Conservation (phyloP, 106 monocot species). For the Gastrodia elata region DNA sequence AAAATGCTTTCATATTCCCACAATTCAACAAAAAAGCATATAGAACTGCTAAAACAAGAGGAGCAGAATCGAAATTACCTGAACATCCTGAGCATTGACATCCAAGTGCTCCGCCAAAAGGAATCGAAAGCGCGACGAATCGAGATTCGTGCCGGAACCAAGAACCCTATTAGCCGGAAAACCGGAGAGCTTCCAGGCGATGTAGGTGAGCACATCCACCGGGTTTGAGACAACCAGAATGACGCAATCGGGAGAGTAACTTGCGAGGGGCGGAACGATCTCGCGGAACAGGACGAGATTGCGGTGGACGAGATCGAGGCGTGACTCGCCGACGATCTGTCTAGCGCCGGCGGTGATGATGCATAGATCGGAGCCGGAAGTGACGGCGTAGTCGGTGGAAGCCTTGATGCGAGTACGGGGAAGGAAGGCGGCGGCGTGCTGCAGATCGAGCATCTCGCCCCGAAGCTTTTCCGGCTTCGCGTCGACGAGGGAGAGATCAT, state of each 20-base stretch:
- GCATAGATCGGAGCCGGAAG: slow-evolving; percentile 54
- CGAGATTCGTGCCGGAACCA: slow-evolving; percentile 84
- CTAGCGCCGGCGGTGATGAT: slow-evolving; percentile 81
- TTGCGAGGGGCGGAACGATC: slow-evolving; percentile 56
- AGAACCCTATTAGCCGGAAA: slow-evolving; percentile 78
- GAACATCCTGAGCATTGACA: slow-evolving; percentile 75
- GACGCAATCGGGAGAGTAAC: slow-evolving; percentile 41
- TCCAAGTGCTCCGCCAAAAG: slow-evolving; percentile 70
- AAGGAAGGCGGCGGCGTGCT: slow-evolving; percentile 88
- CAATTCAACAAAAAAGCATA: no score
- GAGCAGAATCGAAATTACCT: slow-evolving; percentile 23
- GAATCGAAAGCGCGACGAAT: slow-evolving; percentile 70
- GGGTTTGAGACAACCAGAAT: slow-evolving; percentile 67
- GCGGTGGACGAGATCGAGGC: slow-evolving; percentile 49
- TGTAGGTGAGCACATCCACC: slow-evolving; percentile 78
- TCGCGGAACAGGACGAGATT: slow-evolving; percentile 45
- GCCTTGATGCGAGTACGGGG: slow-evolving; percentile 52
- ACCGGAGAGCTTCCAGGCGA: slow-evolving; percentile 83
- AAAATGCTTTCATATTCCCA: no score
- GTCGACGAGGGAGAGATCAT: slow-evolving; percentile 77
- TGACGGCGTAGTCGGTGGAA: slow-evolving; percentile 37
- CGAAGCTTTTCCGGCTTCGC: slow-evolving; percentile 58
- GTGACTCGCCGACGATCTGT: slow-evolving; percentile 60
- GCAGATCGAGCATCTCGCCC: slow-evolving; percentile 91
- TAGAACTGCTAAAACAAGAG: neutral